phyloP scores from a whole-genome alignment of 805 yeast genomes.

The Nakazawaea anatomiae region DNA sequence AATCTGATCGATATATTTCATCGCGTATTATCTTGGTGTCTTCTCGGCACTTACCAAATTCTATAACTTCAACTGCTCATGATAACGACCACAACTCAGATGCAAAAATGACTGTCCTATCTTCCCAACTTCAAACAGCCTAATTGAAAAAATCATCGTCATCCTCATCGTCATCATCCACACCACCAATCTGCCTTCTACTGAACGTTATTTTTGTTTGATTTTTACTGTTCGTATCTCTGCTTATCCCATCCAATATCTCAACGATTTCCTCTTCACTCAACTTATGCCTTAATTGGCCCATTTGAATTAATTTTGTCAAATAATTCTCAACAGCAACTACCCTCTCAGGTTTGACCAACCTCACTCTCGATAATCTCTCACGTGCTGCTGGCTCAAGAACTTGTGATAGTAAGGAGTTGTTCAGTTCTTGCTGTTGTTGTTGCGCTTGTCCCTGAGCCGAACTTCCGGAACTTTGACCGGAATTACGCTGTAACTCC shows the following conservation, averaged over 20 bases:
- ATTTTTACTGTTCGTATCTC: constrained; percentile 56
- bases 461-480: background rate
- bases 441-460: background rate
- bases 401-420: constrained; percentile 52
- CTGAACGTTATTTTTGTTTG: constrained; percentile 62
- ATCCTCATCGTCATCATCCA: constrained; percentile 20
- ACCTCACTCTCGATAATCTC: constrained; percentile 74
- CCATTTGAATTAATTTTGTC: constrained; percentile 64
- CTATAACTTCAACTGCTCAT: too few species aligned
- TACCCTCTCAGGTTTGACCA: constrained; percentile 91
- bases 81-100: too few species aligned
- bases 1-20: too few species aligned
- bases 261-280: constrained; percentile 78
- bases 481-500: constrained; percentile 63
- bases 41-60: too few species aligned
- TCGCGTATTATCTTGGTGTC: too few species aligned
- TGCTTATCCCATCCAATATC: constrained; percentile 75
- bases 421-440: constrained; percentile 5
- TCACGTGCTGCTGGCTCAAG: constrained; percentile 83
- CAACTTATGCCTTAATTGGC: constrained; percentile 70
- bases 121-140: background rate
- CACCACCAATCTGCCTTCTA: constrained; percentile 31
- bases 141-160: constrained; percentile 42
- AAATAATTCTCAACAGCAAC: constrained; percentile 80
- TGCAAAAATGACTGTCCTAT: too few species aligned